Conservation (phyloP, 139 green algal species). For the Chlorella sp. region DNA sequence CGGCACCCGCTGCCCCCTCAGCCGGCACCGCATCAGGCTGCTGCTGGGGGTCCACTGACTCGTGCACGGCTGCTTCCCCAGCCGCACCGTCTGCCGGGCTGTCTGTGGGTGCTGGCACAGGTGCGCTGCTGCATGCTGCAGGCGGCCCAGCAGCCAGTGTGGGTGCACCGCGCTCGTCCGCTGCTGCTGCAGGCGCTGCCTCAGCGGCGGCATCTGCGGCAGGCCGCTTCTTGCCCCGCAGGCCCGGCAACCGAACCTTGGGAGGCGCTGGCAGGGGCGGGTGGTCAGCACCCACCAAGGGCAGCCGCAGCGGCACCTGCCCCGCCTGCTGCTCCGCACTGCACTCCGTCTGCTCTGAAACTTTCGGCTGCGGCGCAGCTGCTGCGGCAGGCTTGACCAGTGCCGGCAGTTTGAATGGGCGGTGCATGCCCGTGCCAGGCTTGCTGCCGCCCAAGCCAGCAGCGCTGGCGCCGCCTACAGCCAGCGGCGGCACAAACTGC, state of each 20-base stretch:
- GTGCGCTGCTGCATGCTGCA: background rate
- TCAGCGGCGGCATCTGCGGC: background rate
- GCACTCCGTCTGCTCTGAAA: background rate
- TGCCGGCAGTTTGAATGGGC: background rate
- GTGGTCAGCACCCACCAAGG: background rate
- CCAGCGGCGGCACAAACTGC: conserved; percentile 20
- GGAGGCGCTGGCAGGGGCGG: background rate
- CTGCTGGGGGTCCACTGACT: too few relatives aligned
- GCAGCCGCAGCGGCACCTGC: background rate
- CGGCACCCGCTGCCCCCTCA: too few relatives aligned
- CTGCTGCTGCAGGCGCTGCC: background rate
- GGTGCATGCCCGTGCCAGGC: background rate
- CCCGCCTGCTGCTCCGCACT: background rate
- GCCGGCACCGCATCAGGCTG: too few relatives aligned
- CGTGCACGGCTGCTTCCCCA: background rate
- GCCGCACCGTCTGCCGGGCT: background rate
- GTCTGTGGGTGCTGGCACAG: background rate
- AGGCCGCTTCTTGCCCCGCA: background rate
- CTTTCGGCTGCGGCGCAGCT: background rate
- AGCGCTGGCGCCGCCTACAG: background rate
- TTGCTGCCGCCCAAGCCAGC: background rate
- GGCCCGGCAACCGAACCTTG: background rate
- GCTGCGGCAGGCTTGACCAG: background rate
- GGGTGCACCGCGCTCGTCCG: background rate
- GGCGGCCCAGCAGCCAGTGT: background rate